Evolutionary conservation across 257 asterid genomes (phyloP).

Genomic region (Ocimum tenuiflorum): DNA sequence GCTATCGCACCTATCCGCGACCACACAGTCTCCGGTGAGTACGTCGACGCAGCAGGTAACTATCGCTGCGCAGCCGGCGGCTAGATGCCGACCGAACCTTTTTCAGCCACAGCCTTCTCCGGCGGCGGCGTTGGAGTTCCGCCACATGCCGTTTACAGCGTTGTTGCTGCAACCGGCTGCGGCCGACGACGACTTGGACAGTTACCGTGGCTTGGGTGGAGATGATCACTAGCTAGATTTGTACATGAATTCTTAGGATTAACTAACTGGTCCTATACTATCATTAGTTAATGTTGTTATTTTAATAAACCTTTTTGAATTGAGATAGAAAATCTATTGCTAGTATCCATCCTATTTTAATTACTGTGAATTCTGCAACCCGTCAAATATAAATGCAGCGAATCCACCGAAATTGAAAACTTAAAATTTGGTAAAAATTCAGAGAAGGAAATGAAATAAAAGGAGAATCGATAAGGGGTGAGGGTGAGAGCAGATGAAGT

Average conservation of each 20-base stretch:
- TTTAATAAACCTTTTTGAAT: neutral
- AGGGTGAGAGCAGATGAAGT: too few species aligned
- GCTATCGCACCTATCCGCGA: conserved; percentile 6
- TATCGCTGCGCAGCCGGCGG: neutral
- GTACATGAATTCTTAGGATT: neutral
- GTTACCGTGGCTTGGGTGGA: neutral
- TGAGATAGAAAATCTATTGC: too few species aligned
- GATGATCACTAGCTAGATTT: neutral
- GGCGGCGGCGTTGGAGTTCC: conserved; percentile 22
- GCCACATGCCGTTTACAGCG: conserved; percentile 43
- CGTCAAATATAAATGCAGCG: too few species aligned
- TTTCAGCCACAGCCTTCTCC: conserved; percentile 18
- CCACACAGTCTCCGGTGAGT: conserved; percentile 7
- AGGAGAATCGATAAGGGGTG: too few species aligned
- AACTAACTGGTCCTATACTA: neutral
- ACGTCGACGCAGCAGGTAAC: neutral
- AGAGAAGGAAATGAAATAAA: too few species aligned
- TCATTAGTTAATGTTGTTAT: neutral
- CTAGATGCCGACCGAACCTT: conserved; percentile 21
- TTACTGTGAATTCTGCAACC: too few species aligned
- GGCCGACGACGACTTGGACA: conserved; percentile 21
- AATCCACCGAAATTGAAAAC: too few species aligned
- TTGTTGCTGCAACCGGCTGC: conserved; percentile 43
- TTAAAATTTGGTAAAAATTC: too few species aligned
- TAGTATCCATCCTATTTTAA: neutral